Conservation (phyloP, 140 eudicot genomes). For the Senecio squalidus region DNA sequence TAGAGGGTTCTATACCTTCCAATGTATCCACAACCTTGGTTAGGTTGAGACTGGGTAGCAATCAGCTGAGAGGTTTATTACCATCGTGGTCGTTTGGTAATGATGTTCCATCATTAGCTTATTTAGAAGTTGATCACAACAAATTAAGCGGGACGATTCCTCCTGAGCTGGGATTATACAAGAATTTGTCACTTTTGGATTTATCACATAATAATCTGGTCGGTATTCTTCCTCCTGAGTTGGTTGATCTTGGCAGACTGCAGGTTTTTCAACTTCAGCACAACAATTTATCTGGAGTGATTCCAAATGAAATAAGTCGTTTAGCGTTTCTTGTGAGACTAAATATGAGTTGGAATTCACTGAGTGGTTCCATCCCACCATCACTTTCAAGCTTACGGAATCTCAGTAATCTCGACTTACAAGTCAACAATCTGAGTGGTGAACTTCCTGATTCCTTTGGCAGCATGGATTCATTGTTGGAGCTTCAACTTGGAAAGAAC, state of each 20-base stretch:
- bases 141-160: conserved; percentile 52
- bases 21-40: conserved; percentile 30
- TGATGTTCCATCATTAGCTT: conserved; percentile 29
- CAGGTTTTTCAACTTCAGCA: conserved; percentile 54
- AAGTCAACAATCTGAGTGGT: conserved; percentile 49
- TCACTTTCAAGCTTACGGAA: conserved; percentile 42
- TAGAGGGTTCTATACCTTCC: conserved; percentile 54
- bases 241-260: conserved; percentile 50
- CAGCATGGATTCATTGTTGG: conserved; percentile 37
- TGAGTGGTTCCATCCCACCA: conserved; percentile 57
- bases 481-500: conserved; percentile 81
- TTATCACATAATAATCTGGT: conserved; percentile 45
- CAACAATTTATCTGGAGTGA: conserved; percentile 48
- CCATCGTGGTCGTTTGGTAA: conserved; percentile 34
- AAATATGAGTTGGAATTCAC: conserved; percentile 57
- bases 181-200: conserved; percentile 50
- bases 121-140: conserved; percentile 62
- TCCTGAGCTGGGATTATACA: conserved; percentile 41
- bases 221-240: conserved; percentile 44
- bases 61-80: conserved; percentile 42
- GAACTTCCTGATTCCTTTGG: conserved; percentile 44
- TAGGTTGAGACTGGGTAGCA: conserved; percentile 62
- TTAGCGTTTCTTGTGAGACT: conserved; percentile 37
- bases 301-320: conserved; percentile 43
- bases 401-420: conserved; percentile 49